Conservation (phyloP, 768 basidiomycete genomes). For the Collybia sordida region DNA sequence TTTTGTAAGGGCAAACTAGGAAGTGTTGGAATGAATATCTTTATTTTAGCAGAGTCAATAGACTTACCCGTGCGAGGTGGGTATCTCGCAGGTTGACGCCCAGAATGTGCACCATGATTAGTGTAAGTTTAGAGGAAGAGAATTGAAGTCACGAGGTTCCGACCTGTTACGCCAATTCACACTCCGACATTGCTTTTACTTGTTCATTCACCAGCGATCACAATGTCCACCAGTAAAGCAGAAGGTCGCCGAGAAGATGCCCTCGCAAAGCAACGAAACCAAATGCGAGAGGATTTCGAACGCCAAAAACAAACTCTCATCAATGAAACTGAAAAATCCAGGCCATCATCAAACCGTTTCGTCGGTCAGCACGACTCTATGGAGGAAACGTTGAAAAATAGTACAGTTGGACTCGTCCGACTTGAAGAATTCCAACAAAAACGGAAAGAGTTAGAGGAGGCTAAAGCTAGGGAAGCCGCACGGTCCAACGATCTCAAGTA, state of each 20-base stretch:
- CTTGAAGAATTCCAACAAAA: slow-evolving; percentile 92
- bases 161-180: slow-evolving; percentile 19
- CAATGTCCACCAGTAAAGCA: slow-evolving; percentile 73
- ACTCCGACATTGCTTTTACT: slow-evolving; percentile 21
- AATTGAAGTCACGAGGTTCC: slow-evolving; percentile 11
- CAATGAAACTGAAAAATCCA: slow-evolving; percentile 89
- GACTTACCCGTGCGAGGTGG: slow-evolving; percentile 70
- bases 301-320: slow-evolving; percentile 80
- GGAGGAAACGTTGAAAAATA: slow-evolving; percentile 90
- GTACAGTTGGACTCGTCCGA: slow-evolving; percentile 87
- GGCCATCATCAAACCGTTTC: slow-evolving; percentile 85
- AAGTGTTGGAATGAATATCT: background rate
- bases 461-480: slow-evolving; percentile 87
- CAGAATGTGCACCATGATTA: slow-evolving; percentile 81
- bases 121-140: slow-evolving; percentile 5
- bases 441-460: slow-evolving; percentile 87
- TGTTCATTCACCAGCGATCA: slow-evolving; percentile 4
- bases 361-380: slow-evolving; percentile 93
- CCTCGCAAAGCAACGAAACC: slow-evolving; percentile 77
- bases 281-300: slow-evolving; percentile 80
- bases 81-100: slow-evolving; percentile 81
- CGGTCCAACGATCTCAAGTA: slow-evolving; percentile 84
- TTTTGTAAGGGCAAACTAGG: slow-evolving; percentile 81
- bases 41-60: slow-evolving; percentile 34
- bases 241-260: slow-evolving; percentile 89